phyloP scores from a whole-genome alignment of 768 basidiomycete species.

The Kwoniella dejecticola region DNA sequence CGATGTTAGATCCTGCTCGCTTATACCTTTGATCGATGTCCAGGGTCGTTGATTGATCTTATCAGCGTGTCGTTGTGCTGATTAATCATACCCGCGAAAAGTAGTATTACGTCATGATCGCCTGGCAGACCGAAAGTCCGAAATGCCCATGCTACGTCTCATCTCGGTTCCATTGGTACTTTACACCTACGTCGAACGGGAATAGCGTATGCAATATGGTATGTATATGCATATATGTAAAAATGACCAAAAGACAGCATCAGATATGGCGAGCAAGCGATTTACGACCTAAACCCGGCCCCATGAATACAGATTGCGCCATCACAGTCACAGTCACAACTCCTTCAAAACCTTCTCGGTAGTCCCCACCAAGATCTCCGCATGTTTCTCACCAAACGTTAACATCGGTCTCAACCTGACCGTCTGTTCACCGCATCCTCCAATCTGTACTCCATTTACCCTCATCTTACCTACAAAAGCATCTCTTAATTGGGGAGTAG shows the following conservation, averaged over 20 bases:
- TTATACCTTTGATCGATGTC: too few relatives aligned
- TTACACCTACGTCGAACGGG: too few relatives aligned
- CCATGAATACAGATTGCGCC: not conserved
- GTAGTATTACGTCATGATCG: too few relatives aligned
- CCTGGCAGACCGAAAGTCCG: too few relatives aligned
- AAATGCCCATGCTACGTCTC: too few relatives aligned
- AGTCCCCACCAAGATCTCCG: constrained; percentile 41
- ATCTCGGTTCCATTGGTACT: too few relatives aligned
- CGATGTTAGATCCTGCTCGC: too few relatives aligned
- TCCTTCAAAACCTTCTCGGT: constrained; percentile 33
- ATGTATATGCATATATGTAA: not conserved
- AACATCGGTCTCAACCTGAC: constrained; percentile 55
- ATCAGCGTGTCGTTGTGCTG: too few relatives aligned
- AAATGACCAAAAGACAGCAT: not conserved
- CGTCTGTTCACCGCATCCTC: constrained; percentile 48
- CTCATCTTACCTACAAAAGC: constrained; percentile 51
- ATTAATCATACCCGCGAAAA: too few relatives aligned
- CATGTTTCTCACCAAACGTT: constrained; percentile 55
- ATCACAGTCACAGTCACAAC: constrained; percentile 16
- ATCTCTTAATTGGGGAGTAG: constrained; percentile 46
- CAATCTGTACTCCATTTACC: constrained; percentile 55
- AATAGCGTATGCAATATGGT: not conserved
- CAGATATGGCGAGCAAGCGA: not conserved
- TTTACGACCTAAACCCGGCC: not conserved
- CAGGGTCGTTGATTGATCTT: too few relatives aligned